A percentile compares a stretch with the other conserved stretches of the same genome.
phyloP scores from a whole-genome alignment of 2,329 filamentous ascomycete species.

The Botrytis squamosa region DNA sequence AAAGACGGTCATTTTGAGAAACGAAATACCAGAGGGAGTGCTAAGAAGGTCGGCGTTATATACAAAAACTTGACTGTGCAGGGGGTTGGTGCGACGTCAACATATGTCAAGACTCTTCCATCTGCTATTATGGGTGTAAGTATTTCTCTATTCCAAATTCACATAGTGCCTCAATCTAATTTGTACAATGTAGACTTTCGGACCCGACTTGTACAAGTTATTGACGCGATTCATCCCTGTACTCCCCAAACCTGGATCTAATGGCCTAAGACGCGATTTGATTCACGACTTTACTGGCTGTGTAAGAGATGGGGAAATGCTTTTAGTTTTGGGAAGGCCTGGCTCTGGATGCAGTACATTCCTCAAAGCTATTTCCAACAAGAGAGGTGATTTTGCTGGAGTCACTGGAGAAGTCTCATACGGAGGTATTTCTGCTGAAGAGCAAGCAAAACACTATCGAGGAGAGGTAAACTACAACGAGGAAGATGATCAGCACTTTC shows the following conservation, averaged over 20 bases:
- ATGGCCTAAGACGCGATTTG: slow-evolving; percentile 42
- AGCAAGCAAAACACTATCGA: slow-evolving; percentile 63
- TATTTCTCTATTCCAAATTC: neutral
- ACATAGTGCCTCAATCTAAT: slow-evolving; percentile 1
- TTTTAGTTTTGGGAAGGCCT: slow-evolving; percentile 70
- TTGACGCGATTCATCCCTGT: slow-evolving; percentile 42
- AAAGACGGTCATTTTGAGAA: slow-evolving; percentile 69
- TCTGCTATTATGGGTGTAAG: slow-evolving; percentile 64
- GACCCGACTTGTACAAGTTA: slow-evolving; percentile 71
- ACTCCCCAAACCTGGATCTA: slow-evolving; percentile 31
- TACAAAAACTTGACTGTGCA: slow-evolving; percentile 76
- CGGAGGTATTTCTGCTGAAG: slow-evolving; percentile 66
- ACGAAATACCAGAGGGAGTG: slow-evolving; percentile 62
- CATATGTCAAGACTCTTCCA: slow-evolving; percentile 70
- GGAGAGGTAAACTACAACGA: slow-evolving; percentile 78
- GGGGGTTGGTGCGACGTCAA: slow-evolving; percentile 63
- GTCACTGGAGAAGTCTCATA: slow-evolving; percentile 71
- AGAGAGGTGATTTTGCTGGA: slow-evolving; percentile 61
- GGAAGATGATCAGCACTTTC: slow-evolving; percentile 75
- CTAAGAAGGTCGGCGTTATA: slow-evolving; percentile 75
- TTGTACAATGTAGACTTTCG: slow-evolving; percentile 57
- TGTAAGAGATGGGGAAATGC: slow-evolving; percentile 68
- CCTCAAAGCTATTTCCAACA: slow-evolving; percentile 72
- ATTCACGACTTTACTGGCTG: slow-evolving; percentile 67
- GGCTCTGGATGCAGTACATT: slow-evolving; percentile 76